phyloP scores from a whole-genome alignment of 768 basidiomycete genomes.

The Lactarius quietus region DNA sequence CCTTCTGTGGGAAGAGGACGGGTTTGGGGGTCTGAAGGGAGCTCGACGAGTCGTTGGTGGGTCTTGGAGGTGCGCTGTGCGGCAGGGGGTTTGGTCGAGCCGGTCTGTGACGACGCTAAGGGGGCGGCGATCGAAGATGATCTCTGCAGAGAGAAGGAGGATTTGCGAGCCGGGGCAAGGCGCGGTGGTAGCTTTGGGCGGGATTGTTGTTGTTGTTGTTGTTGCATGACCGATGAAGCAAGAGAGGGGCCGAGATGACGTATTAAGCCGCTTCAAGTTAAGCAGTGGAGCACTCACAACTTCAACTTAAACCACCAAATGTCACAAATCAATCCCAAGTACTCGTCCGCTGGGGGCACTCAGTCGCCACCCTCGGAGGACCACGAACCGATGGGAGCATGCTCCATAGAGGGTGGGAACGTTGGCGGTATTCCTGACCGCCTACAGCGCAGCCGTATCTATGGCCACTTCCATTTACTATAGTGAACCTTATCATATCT shows the following conservation, averaged over 20 bases:
- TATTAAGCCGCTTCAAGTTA: background rate
- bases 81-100: conserved; percentile 12
- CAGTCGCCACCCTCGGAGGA: conserved; percentile 25
- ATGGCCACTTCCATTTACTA: background rate
- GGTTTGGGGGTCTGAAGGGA: conserved; percentile 89
- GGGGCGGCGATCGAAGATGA: background rate
- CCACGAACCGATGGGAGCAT: conserved; percentile 22
- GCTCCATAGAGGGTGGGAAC: conserved; percentile 23
- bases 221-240: conserved; percentile 1
- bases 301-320: conserved; percentile 2
- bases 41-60: conserved; percentile 83
- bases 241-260: conserved; percentile 16
- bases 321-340: background rate
- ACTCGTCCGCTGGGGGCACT: conserved; percentile 10
- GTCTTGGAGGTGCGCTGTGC: conserved; percentile 84
- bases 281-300: background rate
- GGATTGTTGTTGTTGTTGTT: conserved; percentile 9
- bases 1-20: conserved; percentile 45
- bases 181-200: conserved; percentile 6
- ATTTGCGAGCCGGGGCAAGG: background rate
- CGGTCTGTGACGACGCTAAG: background rate
- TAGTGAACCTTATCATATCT: conserved; percentile 4
- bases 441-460: conserved; percentile 24
- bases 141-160: conserved; percentile 9
- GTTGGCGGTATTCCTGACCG: conserved; percentile 24